phyloP scores from a whole-genome alignment of 164 flowering plant genomes.

The Protea cynaroides region DNA sequence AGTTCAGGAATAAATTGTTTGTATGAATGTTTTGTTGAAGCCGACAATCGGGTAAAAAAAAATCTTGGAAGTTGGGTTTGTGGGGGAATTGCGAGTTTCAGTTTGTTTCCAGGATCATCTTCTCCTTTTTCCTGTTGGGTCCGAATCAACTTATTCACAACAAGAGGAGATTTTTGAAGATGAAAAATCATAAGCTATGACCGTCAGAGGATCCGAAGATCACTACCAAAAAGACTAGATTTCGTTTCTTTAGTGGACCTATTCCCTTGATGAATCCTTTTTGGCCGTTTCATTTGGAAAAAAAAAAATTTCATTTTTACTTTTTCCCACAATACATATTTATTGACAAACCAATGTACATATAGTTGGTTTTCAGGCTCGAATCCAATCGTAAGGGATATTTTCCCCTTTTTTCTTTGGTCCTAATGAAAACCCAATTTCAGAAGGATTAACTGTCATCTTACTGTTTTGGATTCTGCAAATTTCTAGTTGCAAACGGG shows the following conservation, averaged over 20 bases:
- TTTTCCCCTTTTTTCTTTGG: too few species aligned
- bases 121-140: neutral
- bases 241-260: neutral
- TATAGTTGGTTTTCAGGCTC: too few species aligned
- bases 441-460: too few species aligned
- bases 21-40: too few species aligned
- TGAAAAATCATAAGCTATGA: neutral
- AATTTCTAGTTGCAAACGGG: too few species aligned
- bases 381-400: too few species aligned
- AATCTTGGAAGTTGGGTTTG: constrained; percentile 7
- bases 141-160: neutral
- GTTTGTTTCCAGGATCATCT: neutral
- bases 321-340: too few species aligned
- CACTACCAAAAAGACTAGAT: neutral
- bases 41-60: neutral
- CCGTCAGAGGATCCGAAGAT: neutral
- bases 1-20: neutral
- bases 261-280: neutral
- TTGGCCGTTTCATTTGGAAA: neutral
- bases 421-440: too few species aligned
- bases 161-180: neutral
- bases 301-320: too few species aligned
- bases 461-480: too few species aligned
- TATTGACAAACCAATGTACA: too few species aligned
- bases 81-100: neutral